A percentile compares a stretch with the other conserved stretches of the same genome.
Evolutionary conservation across 169 alveolate species (phyloP).

Genomic region (Plasmodium gonderi): DNA sequence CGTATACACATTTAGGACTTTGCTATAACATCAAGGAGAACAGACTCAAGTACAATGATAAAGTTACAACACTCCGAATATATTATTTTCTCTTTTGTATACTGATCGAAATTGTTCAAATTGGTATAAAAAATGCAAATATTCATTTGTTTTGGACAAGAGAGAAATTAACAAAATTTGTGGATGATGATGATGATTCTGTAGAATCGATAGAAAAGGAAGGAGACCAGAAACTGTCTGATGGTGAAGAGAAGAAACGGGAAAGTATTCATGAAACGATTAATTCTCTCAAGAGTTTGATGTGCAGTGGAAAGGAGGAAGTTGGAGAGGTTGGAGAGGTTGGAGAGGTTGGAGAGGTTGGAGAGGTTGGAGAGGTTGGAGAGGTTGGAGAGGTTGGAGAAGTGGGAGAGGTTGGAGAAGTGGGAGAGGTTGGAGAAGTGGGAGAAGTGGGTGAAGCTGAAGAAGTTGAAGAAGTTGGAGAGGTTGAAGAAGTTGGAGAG

Average conservation of each 20-base stretch:
- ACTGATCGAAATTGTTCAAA: not conserved
- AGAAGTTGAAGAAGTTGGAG: not conserved
- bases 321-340: not conserved
- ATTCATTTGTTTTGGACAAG: constrained; percentile 33
- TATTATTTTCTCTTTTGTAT: constrained; percentile 26
- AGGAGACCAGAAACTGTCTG: not conserved
- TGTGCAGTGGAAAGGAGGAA: not conserved
- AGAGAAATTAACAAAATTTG: constrained; percentile 3
- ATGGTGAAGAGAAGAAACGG: not conserved
- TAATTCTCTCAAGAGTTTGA: constrained; percentile 5
- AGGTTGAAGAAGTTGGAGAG: not conserved
- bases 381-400: not conserved
- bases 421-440: not conserved
- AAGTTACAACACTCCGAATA: constrained; percentile 22
- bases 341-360: not conserved
- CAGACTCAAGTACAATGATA: constrained; percentile 31
- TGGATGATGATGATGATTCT: not conserved
- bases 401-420: not conserved
- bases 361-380: not conserved
- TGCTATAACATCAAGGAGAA: constrained; percentile 37
- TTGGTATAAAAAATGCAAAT: constrained; percentile 1
- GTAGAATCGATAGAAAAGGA: not conserved
- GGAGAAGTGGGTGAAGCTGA: not conserved
- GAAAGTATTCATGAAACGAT: constrained; percentile 24
- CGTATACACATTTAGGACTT: not conserved